Base-by-base conservation (phyloP, 192 early-diverging fungal species). In the Coemansia sp. region DNA sequence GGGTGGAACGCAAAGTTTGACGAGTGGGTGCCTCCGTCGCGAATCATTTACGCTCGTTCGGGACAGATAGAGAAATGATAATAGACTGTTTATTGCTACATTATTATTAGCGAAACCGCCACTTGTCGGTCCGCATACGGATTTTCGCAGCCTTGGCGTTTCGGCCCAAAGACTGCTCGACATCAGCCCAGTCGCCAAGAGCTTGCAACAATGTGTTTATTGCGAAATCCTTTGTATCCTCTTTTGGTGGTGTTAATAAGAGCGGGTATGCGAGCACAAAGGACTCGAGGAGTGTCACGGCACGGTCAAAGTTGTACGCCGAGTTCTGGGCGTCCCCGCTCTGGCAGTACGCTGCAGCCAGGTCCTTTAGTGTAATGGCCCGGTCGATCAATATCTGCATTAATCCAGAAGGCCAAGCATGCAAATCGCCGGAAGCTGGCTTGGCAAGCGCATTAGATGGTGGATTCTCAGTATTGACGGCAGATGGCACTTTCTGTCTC, bases 11-110 rank as follows among this genome's bases (percentile, higher is more conserved):
- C 66, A 3, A 73, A 68, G 54, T 83, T 68, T 46, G 80, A 83
- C 39, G 80, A 83, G 59, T 77, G 75, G 75, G 69, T 78, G 35
- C 72, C 75, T 5, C 80, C 80, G 2, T 78, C 64, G n/a, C 68
- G 75, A n/a, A 69, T 83, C 48, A 42, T 76, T 13, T 72, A 71
- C 62, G n/a, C 13, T 56, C 11, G 7, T 4, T 51, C 17, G 33
- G 34, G 3, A 19, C 16, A 17, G n/a, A 31, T 56, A 35, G n/a
- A 6, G 27, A 13, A 2, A 36, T n/a, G 11, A 19, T 6, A 19
- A 51, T 50, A 51, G 34, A 66, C 36, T 6, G 9, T 17, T 34
- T 53, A 40, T 48, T 62, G 27, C 35, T 7, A 35, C 6, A 61
- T 44, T 62, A 24, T 35, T 21, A 19, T 29, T 48, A 3, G 11